Base-by-base conservation (phyloP, 148 eudicot genomes). In the Persicaria maculosa region DNA sequence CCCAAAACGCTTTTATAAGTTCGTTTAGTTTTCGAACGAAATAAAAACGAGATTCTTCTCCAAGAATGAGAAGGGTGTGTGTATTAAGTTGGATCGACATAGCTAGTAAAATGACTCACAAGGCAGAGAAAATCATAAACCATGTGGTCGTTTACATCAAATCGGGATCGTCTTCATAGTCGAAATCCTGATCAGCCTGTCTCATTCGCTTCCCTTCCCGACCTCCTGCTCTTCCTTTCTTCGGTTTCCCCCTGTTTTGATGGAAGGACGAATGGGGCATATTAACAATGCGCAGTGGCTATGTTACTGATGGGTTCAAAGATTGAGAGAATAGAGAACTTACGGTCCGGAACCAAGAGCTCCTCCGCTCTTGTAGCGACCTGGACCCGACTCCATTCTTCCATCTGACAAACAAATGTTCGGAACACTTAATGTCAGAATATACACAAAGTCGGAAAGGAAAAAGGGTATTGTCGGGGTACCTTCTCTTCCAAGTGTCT, bases 141-240 rank as follows among this genome's bases (percentile, higher is more conserved):
- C 58, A 54, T 54, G 6, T 31, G 67, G 31, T 65, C 19, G 15
- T 65, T 47, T 31, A 71, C 73, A 71, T 71, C 74, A 86, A 11
- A 74, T 89, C 97, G 54, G 92, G 80, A 71, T 94, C 98, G 70
- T 94, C 97, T 77, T 94, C 97, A 79, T 91, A 92, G 81, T 94
- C 98, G 45, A 85, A 92, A 80, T 91, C 97, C 17, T 87, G 88
- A 82, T 94, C 96, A 52, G 87, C 86, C 10, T 88, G 88, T 14
- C 92, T 91, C 19, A 75, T 80, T 85, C 97, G 88, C 54, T 71
- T 71, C 31, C 53, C 73, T 22, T 71, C 73, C 31, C 73, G 31
- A 71, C 6, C 73, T 1, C 53, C 54, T 47, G 53, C 73, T 15
- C 73, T 46, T 40, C 97, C 98, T 80, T 81, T 94, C 89, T 82